Evolutionary conservation across 257 asterid genomes (phyloP), one percentile per base, ranked within the genome.

Genomic region (Petunia axillaris): DNA sequence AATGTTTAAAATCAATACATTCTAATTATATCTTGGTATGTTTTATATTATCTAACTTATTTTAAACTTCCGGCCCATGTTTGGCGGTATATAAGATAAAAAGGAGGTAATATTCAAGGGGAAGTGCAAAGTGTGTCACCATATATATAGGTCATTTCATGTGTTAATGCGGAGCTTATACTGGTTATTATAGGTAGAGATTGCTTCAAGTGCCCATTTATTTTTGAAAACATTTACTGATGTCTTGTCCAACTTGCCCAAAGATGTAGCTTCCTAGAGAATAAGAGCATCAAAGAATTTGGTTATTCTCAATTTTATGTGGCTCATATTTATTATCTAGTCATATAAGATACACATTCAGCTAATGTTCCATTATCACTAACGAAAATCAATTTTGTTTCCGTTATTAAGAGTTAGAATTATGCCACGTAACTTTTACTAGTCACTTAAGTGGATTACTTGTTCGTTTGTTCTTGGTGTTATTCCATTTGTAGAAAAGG

Each of bases 191-290:
- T 0, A 1, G 2, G 60, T 35, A 35, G 62, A 36, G 9, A 73
- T 73, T 50, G 62, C 14, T 50, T 50, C 46, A 48, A 71, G 77
- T 71, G 77, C 60, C 57, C 40, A 50, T 41, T 36, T 15, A 35
- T 35, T 11, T 48, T 25, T 35, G 1, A 35, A 71, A 71, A 73
- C 50, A 73, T 35, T 50, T 50, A 35, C 62, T 73, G 36, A 35
- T 73, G 60, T 50, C 62, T 50, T 73, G 62, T 73, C 62, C 77
- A 50, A 73, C 35, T 50, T 73, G 77, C 77, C 59, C 13, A 46
- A 46, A 38, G 71, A 38, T 64, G 0, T 37, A 36, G 7, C 4
- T 8, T 4, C 46, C 7, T 38, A 38, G 59, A 9, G 58, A 70
- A 4, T 8, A 37, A 37, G 37, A 70, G 5, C 59, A 70, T 70